Evolutionary conservation across 192 early-diverging fungal species (phyloP), one percentile per base, ranked within the genome.

Genomic region (Dimargaris cristalligena): DNA sequence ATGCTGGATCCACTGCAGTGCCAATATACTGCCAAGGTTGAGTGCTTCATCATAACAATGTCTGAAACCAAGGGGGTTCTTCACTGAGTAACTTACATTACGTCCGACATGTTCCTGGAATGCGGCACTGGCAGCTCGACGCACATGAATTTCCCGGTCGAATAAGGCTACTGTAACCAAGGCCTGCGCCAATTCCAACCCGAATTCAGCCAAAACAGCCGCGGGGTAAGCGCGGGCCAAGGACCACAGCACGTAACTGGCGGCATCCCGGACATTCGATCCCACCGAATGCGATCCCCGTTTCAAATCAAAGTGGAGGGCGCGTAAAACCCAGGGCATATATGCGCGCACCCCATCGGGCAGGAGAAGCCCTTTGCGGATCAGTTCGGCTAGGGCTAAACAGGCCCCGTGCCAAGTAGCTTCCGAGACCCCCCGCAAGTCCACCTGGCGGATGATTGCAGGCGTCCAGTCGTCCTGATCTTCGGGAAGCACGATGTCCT

Each of bases 61-160:
- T 34, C 45, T 34, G 23, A 8, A 22, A 29, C 14, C n/a, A 47
- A 30, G 0, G 1, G 59, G 29, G 26, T n/a, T 2, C 31, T 18
- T 47, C 31, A 47, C 62, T 13, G 48, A 32, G n/a, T 18, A 48
- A 64, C 57, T 68, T 77, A 82, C 80, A 68, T 83, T 82, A 32
- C 95, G 75, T 4, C 95, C 95, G 51, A 94, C 95, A 64, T 93
- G 90, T 62, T 99, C 95, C 69, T 99, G 95, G 67, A 94, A 96
- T 4, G 95, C 95, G 6, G 95, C 95, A 66, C 85, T 87, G 26
- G 87, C 88, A 4, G 95, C 95, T 26, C 95, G 74, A 18, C 95
- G 80, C 18, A 97, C 84, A 60, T 90, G 90, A 26, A 93, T 78
- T 58, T 99, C 95, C 14, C 95, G 84, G 71, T 99, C 95, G 70